Evolutionary conservation across 2,329 filamentous ascomycete genomes (phyloP), one percentile per base, ranked within the genome.

Genomic region (Claviceps quebecensis): DNA sequence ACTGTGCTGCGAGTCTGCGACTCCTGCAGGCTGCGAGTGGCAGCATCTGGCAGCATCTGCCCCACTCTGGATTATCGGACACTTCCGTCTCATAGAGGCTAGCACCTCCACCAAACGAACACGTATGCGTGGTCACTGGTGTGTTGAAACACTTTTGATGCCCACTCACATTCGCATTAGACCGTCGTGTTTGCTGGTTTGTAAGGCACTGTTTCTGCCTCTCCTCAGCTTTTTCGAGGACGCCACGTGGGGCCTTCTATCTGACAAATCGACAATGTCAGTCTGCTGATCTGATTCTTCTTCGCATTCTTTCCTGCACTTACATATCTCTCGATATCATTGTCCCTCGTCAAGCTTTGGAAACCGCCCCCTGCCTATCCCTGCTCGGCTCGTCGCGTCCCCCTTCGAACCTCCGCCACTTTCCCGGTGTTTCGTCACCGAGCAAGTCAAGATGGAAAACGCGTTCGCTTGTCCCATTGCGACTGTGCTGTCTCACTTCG

Each of bases 401-500:
- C 19, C 23, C 22, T 19, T 9, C 37, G 36, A 19, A 22, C 36
- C 29, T 9, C 43, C 43, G 45, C 51, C 51, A 37, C 49, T 14
- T 34, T 29, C 22, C 50, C 49, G 47, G 49, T 53, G 52, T 52
- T 50, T 54, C 48, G 43, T 49, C 44, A 47, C 45, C 56, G 41
- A 41, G 40, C 46, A 47, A 26, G 50, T 48, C 58, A 60, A 57
- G 56, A 84, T 85, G 81, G 78, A 84, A 58, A 75, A 72, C 69
- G 80, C 81, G 57, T 84, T 78, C 61, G 71, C 77, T 57, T 73
- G 72, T 61, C 69, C 78, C 57, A 73, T 72, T 63, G 67, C 74
- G 61, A 70, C 79, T 65, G 78, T 84, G 59, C 71, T 86, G 61
- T 68, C 71, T 62, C 67, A 71, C 59, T 81, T 85, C 60, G 67